Evolutionary conservation across 2,329 filamentous ascomycete genomes (phyloP).

Genomic region (Parastagonospora nodorum): DNA sequence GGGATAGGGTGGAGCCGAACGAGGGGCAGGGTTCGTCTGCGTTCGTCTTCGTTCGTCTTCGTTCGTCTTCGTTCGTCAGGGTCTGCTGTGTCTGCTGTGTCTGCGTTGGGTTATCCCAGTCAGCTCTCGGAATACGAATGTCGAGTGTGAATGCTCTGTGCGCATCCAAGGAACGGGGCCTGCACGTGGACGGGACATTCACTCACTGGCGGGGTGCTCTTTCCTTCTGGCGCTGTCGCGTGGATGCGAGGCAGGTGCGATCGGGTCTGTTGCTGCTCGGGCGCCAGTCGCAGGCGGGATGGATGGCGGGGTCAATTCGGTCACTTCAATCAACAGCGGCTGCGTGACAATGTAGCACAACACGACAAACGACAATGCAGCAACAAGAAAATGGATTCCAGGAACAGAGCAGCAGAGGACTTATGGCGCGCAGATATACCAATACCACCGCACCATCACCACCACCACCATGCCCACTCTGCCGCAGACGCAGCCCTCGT

Average conservation of each 20-base stretch:
- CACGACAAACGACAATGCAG: constrained; percentile 3
- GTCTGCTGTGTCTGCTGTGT: not conserved
- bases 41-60: constrained; percentile 1
- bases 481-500: constrained; percentile 9
- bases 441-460: not conserved
- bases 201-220: not conserved
- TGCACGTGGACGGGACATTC: too few species aligned
- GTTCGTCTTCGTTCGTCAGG: not conserved
- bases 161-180: too few species aligned
- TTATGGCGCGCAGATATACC: constrained; percentile 14
- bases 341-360: constrained; percentile 1
- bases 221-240: not conserved
- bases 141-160: too few species aligned
- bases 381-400: not conserved
- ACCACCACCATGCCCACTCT: not conserved
- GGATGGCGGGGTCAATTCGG: constrained; percentile 4
- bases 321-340: not conserved
- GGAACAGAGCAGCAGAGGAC: not conserved
- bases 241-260: constrained; percentile 7
- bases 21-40: constrained; percentile 1
- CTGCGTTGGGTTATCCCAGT: not conserved
- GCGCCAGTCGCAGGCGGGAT: constrained; percentile 1
- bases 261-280: constrained; percentile 7
- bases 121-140: not conserved
- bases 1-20: constrained; percentile 2